A percentile compares a stretch with the other conserved stretches of the same genome.
phyloP scores from a whole-genome alignment of 2,329 filamentous ascomycete genomes.

The Fusarium sterilihyphosum region DNA sequence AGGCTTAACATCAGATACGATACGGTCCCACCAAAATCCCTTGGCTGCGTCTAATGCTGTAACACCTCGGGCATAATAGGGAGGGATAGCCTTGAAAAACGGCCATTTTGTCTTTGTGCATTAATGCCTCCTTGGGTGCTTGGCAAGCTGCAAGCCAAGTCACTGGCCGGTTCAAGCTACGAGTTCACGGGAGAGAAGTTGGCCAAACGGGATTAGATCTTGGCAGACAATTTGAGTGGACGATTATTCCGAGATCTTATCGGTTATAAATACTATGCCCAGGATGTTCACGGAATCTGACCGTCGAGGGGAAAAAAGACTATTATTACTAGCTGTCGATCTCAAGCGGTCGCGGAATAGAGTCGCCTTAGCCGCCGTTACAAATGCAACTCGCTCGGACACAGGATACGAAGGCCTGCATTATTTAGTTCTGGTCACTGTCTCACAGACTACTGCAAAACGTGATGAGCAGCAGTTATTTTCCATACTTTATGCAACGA shows the following conservation, averaged over 20 bases:
- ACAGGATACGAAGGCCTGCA: background rate
- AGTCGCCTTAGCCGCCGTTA: background rate
- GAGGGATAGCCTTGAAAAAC: background rate
- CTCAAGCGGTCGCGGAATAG: background rate
- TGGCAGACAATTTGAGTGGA: background rate
- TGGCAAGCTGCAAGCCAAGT: conserved; percentile 7
- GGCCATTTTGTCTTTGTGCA: background rate
- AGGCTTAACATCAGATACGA: background rate
- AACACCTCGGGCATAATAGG: background rate
- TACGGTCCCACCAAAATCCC: background rate
- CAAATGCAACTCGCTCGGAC: background rate
- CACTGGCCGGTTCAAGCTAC: background rate
- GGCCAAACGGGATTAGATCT: background rate
- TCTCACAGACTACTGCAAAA: background rate
- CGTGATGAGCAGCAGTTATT: background rate
- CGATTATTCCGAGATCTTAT: background rate
- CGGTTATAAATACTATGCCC: background rate
- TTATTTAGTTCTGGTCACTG: background rate
- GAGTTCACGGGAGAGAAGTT: background rate
- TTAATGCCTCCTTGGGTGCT: background rate
- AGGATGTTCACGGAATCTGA: background rate
- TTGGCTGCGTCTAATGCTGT: background rate
- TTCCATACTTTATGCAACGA: background rate
- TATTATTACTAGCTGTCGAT: background rate
- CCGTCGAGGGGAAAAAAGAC: background rate